Evolutionary conservation across 768 basidiomycete species (phyloP).

Genomic region (Hypsizygus marmoreus): DNA sequence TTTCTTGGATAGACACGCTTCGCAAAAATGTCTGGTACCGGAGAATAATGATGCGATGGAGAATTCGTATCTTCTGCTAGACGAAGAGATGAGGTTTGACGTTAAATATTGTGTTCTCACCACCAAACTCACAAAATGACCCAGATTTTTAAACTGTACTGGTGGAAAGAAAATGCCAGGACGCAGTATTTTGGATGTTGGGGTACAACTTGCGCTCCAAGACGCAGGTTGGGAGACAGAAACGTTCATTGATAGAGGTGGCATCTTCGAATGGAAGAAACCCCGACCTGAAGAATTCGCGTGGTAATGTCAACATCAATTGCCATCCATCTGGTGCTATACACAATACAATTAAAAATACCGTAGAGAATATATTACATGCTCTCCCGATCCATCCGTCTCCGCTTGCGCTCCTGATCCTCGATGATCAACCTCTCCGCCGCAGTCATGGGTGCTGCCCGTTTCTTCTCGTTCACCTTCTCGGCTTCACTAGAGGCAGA

Average conservation of each 20-base stretch:
- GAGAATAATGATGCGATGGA: slow-evolving; percentile 2
- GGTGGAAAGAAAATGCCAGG: slow-evolving; percentile 22
- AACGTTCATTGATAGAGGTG: slow-evolving; percentile 22
- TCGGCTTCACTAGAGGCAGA: slow-evolving; percentile 34
- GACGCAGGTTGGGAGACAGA: slow-evolving; percentile 23
- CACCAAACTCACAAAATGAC: not conserved
- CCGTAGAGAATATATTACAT: not conserved
- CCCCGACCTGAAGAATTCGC: slow-evolving; percentile 6
- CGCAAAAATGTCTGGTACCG: slow-evolving; percentile 1
- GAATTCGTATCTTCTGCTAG: slow-evolving; percentile 3
- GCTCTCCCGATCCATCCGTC: slow-evolving; percentile 65
- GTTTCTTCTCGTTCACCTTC: slow-evolving; percentile 57
- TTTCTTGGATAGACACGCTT: not conserved
- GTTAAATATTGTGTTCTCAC: not conserved
- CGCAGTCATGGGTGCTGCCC: slow-evolving; percentile 69
- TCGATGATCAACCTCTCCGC: slow-evolving; percentile 87
- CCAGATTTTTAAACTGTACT: slow-evolving; percentile 23
- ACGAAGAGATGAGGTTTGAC: slow-evolving; percentile 6
- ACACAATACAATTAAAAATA: not conserved
- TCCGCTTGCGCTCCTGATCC: slow-evolving; percentile 87
- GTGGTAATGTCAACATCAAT: not conserved
- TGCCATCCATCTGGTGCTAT: not conserved
- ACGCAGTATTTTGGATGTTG: slow-evolving; percentile 23
- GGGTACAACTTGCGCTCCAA: slow-evolving; percentile 23
- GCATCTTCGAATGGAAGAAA: slow-evolving; percentile 24